Evolutionary conservation across 345 rosid genomes (phyloP).

Genomic region (Geranium brycei): DNA sequence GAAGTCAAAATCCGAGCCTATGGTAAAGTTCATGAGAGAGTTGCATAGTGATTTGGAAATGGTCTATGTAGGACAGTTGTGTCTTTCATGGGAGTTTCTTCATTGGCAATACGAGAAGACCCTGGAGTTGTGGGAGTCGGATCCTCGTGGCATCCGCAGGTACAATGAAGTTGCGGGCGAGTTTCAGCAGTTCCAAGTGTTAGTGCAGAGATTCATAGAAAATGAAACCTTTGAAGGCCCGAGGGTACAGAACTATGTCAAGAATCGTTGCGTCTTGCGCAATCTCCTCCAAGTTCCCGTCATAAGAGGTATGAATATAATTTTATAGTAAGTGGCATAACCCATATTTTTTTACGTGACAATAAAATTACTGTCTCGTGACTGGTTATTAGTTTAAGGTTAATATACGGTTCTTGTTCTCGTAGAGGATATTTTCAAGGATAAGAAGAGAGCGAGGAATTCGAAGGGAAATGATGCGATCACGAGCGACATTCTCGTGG

Average conservation of each 20-base stretch:
- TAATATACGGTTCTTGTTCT: neutral
- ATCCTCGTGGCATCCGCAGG: slow-evolving; percentile 31
- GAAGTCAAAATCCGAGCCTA: slow-evolving; percentile 40
- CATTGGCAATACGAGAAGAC: slow-evolving; percentile 88
- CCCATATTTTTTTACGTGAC: too few relatives aligned
- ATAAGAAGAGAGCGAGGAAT: slow-evolving; percentile 29
- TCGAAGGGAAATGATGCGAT: slow-evolving; percentile 27
- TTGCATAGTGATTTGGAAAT: slow-evolving; percentile 56
- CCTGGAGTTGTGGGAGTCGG: slow-evolving; percentile 59
- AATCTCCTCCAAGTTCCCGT: slow-evolving; percentile 87
- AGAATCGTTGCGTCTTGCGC: slow-evolving; percentile 57
- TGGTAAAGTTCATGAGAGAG: slow-evolving; percentile 43
- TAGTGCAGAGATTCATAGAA: slow-evolving; percentile 78
- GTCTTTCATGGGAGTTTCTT: slow-evolving; percentile 96
- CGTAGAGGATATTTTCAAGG: slow-evolving; percentile 61
- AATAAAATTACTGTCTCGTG: too few relatives aligned
- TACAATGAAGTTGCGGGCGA: slow-evolving; percentile 85
- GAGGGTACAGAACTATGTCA: slow-evolving; percentile 54
- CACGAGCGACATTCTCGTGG: slow-evolving; percentile 54
- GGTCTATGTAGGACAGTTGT: slow-evolving; percentile 90
- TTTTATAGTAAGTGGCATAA: too few relatives aligned
- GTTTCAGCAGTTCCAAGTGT: slow-evolving; percentile 84
- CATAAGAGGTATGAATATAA: slow-evolving; percentile 44
- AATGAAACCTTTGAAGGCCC: slow-evolving; percentile 75
- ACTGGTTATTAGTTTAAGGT: too few relatives aligned